Evolutionary conservation across 768 basidiomycete genomes (phyloP), one percentile per base, ranked within the genome.

Genomic region (Polyporus arcularius): DNA sequence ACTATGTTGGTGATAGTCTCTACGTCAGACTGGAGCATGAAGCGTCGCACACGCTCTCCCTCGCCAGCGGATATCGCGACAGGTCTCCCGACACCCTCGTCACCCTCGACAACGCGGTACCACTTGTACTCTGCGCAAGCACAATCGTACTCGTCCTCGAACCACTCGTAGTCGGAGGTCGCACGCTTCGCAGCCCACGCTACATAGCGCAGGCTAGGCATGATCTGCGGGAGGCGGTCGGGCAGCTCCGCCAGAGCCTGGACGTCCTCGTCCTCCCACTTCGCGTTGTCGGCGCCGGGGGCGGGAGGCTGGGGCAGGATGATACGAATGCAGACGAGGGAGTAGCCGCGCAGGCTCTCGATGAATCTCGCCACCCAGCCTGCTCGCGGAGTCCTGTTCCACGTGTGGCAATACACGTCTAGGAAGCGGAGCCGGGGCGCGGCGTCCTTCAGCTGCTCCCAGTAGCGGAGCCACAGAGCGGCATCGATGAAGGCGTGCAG

Each of bases 151-250:
- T 4, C 60, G 26, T 40, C 54, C 49, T 61, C 60, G 49, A 55
- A 55, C 60, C 60, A 61, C 48, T 48, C 54, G 32, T 55, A 61
- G 21, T 61, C 54, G 21, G 54, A 49, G 12, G 39, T 48, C 32
- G 48, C 41, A 48, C 60, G 60, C 49, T 46, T 61, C 11, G 60
- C 48, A 5, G 60, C 60, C 60, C 60, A 61, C n/a, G 60, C 60
- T 48, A 61, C 45, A 32, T 61, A 61, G 31, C 60, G 60, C 1
- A 61, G 60, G 48, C 16, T 61, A 15, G 60, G 54, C 12, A 61
- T 51, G 31, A 39, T 54, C 31, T 55, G 60, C 41, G 38, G n/a
- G 48, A 55, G 35, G 18, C 48, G 40, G 42, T 61, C 60, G 14
- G 60, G 60, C 6, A 61, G 54, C 41, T 61, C 60, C 10, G 60